Evolutionary conservation across 768 basidiomycete genomes (phyloP).

Genomic region (Xerocomus spinulosus): DNA sequence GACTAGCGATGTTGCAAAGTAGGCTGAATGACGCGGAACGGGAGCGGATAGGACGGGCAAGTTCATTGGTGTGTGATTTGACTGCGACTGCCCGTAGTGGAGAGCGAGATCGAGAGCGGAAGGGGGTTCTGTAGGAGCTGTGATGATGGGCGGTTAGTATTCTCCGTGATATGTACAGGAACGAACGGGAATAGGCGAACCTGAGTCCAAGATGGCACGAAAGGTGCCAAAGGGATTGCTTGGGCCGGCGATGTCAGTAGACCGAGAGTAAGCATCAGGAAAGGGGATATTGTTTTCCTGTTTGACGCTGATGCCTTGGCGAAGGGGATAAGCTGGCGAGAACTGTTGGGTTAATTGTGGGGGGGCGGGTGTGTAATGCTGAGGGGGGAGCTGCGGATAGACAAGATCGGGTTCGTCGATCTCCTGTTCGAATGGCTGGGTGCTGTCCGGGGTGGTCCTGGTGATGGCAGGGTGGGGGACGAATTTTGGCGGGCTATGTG

Average conservation of each 20-base stretch:
- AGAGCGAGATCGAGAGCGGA: conserved; percentile 22
- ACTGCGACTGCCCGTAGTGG: conserved; percentile 20
- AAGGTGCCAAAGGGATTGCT: conserved; percentile 20
- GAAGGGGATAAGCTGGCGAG: conserved; percentile 21
- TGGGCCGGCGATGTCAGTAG: conserved; percentile 21
- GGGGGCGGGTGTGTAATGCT: conserved; percentile 20
- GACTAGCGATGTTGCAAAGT: conserved; percentile 29
- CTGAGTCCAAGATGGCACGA: conserved; percentile 24
- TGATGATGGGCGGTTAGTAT: conserved; percentile 2
- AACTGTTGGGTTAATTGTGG: conserved; percentile 19
- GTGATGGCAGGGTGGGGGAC: conserved; percentile 12
- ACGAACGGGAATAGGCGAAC: conserved; percentile 19
- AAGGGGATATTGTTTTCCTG: conserved; percentile 27
- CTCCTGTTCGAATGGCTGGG: conserved; percentile 22
- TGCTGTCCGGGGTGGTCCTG: conserved; percentile 10
- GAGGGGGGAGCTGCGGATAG: conserved; percentile 22
- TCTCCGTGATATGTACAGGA: neutral
- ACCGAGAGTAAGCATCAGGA: conserved; percentile 24
- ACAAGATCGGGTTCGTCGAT: conserved; percentile 25
- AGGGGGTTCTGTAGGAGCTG: conserved; percentile 20
- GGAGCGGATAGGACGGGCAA: conserved; percentile 28
- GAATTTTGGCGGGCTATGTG: conserved; percentile 21
- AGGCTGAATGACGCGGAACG: conserved; percentile 31
- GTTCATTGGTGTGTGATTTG: conserved; percentile 16
- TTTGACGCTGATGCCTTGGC: conserved; percentile 22